These are phyloP conservation scores for Eucalyptus pauciflora DNA, from an alignment of 345 rosid genomes.

Conservation along the genomic window DNA sequence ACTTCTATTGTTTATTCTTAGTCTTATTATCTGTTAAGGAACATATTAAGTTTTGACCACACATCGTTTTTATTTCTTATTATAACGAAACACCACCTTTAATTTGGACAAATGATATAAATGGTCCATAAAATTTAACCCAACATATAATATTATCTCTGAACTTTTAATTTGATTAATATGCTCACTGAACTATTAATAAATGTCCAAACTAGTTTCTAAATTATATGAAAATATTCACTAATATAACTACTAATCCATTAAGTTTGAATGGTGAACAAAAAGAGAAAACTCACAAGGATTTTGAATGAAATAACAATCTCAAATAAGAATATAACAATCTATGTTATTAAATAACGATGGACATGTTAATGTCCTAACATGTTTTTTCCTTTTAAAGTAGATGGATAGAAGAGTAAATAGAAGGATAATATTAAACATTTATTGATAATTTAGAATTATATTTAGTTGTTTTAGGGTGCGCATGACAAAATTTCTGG, in stretches of 20 bases:
- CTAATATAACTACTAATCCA: no score
- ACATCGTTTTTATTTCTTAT: not conserved
- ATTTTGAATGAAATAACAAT: not conserved
- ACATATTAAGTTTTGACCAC: not conserved
- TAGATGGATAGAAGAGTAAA: not conserved
- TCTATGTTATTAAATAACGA: not conserved
- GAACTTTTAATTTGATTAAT: not conserved
- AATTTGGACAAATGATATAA: not conserved
- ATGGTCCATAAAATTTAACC: not conserved
- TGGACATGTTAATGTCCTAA: not conserved
- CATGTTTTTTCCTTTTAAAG: no score
- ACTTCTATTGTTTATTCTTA: not conserved
- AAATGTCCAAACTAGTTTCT: not conserved
- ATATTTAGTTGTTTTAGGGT: no score
- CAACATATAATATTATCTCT: accelerated
- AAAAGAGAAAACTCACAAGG: not conserved
- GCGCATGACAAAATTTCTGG: no score
- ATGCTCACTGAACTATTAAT: accelerated
- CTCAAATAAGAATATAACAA: accelerated
- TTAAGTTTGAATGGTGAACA: not conserved
- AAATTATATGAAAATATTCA: no score
- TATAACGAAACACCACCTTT: not conserved
- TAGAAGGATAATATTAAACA: no score
- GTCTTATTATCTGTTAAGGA: not conserved
- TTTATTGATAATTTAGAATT: no score